Conservation (phyloP, 208 protist species). For the Trypanosoma avium region DNA sequence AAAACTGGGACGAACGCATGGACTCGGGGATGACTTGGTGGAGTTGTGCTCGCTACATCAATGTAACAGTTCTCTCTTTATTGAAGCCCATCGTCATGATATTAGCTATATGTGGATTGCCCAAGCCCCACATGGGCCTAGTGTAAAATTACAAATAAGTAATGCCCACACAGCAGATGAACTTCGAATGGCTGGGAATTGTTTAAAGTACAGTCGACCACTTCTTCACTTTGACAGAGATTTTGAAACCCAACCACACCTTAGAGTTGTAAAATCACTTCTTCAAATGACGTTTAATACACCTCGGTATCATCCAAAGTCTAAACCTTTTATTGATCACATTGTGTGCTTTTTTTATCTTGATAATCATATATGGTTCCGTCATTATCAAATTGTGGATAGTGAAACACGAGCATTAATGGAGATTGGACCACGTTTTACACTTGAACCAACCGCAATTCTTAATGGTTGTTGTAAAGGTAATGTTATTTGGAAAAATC, state of each 20-base stretch:
- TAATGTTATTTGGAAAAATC: slow-evolving; percentile 93
- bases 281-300: slow-evolving; percentile 96
- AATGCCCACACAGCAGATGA: slow-evolving; percentile 98
- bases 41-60: slow-evolving; percentile 92
- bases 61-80: slow-evolving; percentile 93
- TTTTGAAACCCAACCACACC: slow-evolving; percentile 94
- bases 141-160: slow-evolving; percentile 93
- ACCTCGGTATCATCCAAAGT: slow-evolving; percentile 95
- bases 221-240: slow-evolving; percentile 96
- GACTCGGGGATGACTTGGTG: slow-evolving; percentile 68
- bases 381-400: slow-evolving; percentile 97
- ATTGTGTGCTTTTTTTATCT: slow-evolving; percentile 96
- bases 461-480: slow-evolving; percentile 95
- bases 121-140: slow-evolving; percentile 92
- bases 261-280: slow-evolving; percentile 94
- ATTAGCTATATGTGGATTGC: slow-evolving; percentile 95
- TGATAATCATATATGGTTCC: slow-evolving; percentile 98
- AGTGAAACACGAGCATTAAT: slow-evolving; percentile 74
- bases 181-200: slow-evolving; percentile 98
- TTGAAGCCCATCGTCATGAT: slow-evolving; percentile 89
- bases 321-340: slow-evolving; percentile 99
- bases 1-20: slow-evolving; percentile 84
- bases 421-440: slow-evolving; percentile 98
- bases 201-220: slow-evolving; percentile 96
- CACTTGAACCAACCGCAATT: slow-evolving; percentile 93